Evolutionary conservation across 257 asterid species (phyloP), one percentile per base, ranked within the genome.

Genomic region (Marsdenia floribunda): DNA sequence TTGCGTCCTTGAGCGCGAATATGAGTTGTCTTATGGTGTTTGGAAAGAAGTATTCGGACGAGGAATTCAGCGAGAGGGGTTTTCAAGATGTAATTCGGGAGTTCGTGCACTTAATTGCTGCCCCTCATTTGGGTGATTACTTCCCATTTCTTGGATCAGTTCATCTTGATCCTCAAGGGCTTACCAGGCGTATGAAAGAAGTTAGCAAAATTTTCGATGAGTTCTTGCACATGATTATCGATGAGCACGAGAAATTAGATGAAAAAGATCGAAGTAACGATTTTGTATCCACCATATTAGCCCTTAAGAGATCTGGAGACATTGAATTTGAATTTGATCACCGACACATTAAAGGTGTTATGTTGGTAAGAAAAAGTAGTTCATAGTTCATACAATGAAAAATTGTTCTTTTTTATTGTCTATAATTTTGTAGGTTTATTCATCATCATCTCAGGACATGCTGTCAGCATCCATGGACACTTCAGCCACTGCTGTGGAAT

Each of bases 281-380:
- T 70, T 55, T 76, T 49, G 67, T 60, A 16, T 52, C 59, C 33
- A 69, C 63, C 16, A 37, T 76, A 18, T 29, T 69, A 24, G 52
- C 12, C 10, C 54, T 70, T 18, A 71, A 60, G 67, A 68, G 63
- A 71, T 71, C 80, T 37, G 57, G 71, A 4, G 44, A 71, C 15
- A 21, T 22, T 26, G 76, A 77, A 22, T 77, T 77, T n/a, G 65
- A 70, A 46, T 77, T 77, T 61, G 76, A 77, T 50, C 63, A 29
- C 21, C 16, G 58, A 0, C 72, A 54, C 16, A 19, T 54, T 16
- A 54, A 54, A 54, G 24, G 10, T 54, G n/a, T 16, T 19, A 18
- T 54, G 59, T 2, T 54, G 24, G 59, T 54, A 54, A 18, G 59
- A 9, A 49, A 49, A 12, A 49, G 33, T 29, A 29, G 33, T 29